These are phyloP conservation scores for Yamadazyma takamatsuzukensis DNA, from an alignment of 805 yeast genomes.

Conservation along the genomic window DNA sequence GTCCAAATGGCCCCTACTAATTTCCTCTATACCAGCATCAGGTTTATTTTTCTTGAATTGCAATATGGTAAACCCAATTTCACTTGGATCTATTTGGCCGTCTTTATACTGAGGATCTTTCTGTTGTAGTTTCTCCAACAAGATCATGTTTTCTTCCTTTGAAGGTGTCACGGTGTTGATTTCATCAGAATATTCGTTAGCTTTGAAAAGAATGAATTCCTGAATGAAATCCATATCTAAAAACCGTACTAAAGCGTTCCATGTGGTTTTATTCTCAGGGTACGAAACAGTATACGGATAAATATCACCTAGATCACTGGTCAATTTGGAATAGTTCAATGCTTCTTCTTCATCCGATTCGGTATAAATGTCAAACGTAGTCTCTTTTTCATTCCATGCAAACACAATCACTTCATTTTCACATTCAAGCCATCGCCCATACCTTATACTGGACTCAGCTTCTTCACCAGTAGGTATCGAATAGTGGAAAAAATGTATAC, in stretches of 20 bases:
- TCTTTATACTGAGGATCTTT: constrained; percentile 6
- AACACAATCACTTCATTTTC: constrained; percentile 28
- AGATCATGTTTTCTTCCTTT: constrained; percentile 42
- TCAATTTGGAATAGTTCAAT: constrained; percentile 21
- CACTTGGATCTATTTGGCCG: constrained; percentile 14
- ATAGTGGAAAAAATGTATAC: constrained; percentile 55
- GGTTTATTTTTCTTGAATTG: constrained; percentile 38
- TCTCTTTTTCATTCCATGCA: constrained; percentile 30
- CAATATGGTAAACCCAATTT: constrained; percentile 40
- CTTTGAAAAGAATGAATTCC: constrained; percentile 11
- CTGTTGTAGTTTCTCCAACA: constrained; percentile 30
- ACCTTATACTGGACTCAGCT: constrained; percentile 20
- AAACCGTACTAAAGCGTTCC: constrained; percentile 12
- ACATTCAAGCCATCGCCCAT: constrained; percentile 39
- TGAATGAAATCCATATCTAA: constrained; percentile 23
- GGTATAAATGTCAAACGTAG: constrained; percentile 14
- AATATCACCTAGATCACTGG: constrained; percentile 21
- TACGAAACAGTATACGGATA: constrained; percentile 35
- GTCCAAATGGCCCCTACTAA: constrained; percentile 54
- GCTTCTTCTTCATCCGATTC: constrained; percentile 21
- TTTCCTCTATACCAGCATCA: constrained; percentile 21
- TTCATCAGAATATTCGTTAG: constrained; percentile 11
- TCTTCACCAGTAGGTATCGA: constrained; percentile 20
- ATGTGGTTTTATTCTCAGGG: constrained; percentile 22
- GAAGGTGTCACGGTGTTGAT: constrained; percentile 49